These are phyloP conservation scores for Lodderomyces jiufengensis DNA, from an alignment of 1,139 yeast genomes.

Conservation along the genomic window DNA sequence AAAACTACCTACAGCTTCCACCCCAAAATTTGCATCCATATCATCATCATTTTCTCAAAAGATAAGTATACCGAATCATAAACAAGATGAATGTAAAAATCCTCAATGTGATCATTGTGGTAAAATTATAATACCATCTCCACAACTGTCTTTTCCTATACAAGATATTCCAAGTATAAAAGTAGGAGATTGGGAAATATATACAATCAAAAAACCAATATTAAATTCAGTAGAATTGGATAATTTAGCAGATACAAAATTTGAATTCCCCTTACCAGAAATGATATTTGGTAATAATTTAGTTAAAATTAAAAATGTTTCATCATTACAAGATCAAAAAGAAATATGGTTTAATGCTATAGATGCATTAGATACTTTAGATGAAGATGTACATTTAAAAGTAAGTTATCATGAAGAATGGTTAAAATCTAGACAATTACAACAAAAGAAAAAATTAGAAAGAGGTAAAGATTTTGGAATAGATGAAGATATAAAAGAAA, in stretches of 20 bases:
- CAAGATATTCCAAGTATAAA: slow-evolving; percentile 64
- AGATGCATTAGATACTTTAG: slow-evolving; percentile 74
- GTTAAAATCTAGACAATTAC: slow-evolving; percentile 60
- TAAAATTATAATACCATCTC: slow-evolving; percentile 68
- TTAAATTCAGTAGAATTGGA: slow-evolving; percentile 74
- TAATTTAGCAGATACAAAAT: slow-evolving; percentile 44
- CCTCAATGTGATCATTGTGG: slow-evolving; percentile 68
- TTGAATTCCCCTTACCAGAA: slow-evolving; percentile 86
- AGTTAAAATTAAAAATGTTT: slow-evolving; percentile 48
- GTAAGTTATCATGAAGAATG: slow-evolving; percentile 91
- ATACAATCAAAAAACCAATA: slow-evolving; percentile 73
- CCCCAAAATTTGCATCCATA: slow-evolving; percentile 6
- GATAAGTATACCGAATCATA: slow-evolving; percentile 5
- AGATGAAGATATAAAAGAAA: slow-evolving; percentile 25
- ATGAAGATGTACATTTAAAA: slow-evolving; percentile 35
- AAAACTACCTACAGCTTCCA: slow-evolving; percentile 1
- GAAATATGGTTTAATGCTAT: slow-evolving; percentile 65
- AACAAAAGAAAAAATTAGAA: slow-evolving; percentile 9
- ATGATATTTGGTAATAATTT: slow-evolving; percentile 94
- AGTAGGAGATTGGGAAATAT: slow-evolving; percentile 72
- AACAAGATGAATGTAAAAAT: slow-evolving; percentile 32
- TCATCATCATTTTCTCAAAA: slow-evolving; percentile 8
- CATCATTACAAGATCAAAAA: slow-evolving; percentile 31
- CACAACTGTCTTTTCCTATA: slow-evolving; percentile 59
- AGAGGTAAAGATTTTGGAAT: slow-evolving; percentile 13